Evolutionary conservation across 306 rosid species (phyloP), one percentile per base, ranked within the genome.

Genomic region (Neltuma alba): DNA sequence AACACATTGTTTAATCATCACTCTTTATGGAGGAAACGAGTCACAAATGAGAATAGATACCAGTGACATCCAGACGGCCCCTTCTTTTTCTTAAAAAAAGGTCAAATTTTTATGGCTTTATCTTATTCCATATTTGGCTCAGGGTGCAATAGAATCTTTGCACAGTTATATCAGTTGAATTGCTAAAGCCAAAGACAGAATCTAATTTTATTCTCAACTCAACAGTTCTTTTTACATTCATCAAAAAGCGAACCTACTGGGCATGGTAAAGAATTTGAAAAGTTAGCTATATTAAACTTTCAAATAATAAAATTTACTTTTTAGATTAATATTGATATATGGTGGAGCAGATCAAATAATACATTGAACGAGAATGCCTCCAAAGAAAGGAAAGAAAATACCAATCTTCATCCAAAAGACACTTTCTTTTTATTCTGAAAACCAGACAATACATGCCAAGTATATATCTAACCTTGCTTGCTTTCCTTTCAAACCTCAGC

Each of bases 371-470:
- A 66, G 42, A 1, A 58, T 75, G 62, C 76, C 72, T 76, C 52
- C 31, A 71, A 66, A 52, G 75, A 84, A 61, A 87, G 81, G 79
- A 86, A 82, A 52, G 67, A n/a, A n/a, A 67, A 93, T 91, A 84
- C 89, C 71, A 90, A 81, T 16, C 93, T 92, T 91, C 64, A 67
- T 28, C 12, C 79, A 69, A 67, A 84, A 75, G 85, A 82, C 63
- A 74, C 73, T 65, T 20, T 63, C 9, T 66, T 36, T 40, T 50
- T n/a, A 89, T 84, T 75, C 84, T 80, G 93, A 86, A 85, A 27
- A 86, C 76, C 89, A 72, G 62, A 28, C 75, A 37, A 55, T 4
- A 41, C 81, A 86, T 92, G 90, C 94, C 89, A 94, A 86, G 97
- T 77, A 87, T 79, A 87, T 87, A 78, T 79, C 31, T 34, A 55